These are phyloP conservation scores for Aspergillus sp. DNA, from an alignment of 2,329 filamentous ascomycete genomes.

Conservation along the genomic window DNA sequence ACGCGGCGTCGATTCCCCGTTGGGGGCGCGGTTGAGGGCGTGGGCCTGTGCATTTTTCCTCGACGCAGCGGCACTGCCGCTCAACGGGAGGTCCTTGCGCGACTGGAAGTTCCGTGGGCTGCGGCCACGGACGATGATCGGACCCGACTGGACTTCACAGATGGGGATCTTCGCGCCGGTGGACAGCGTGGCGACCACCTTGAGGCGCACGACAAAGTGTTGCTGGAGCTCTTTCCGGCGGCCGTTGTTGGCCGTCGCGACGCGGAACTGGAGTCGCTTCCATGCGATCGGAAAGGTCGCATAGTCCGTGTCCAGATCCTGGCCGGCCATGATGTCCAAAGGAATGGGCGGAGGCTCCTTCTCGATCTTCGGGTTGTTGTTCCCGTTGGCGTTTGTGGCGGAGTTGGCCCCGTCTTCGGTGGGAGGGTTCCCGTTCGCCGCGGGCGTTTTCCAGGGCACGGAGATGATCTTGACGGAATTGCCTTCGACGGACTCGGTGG, in stretches of 20 bases:
- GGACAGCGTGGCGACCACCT: constrained; percentile 77
- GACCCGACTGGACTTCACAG: constrained; percentile 79
- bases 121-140: constrained; percentile 88
- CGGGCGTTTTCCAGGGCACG: constrained; percentile 96
- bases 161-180: constrained; percentile 80
- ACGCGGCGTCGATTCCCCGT: constrained; percentile 27
- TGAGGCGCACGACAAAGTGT: constrained; percentile 87
- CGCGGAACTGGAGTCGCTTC: constrained; percentile 89
- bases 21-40: constrained; percentile 31
- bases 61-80: constrained; percentile 74
- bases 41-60: constrained; percentile 62
- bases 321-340: constrained; percentile 63
- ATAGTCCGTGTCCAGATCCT: constrained; percentile 74
- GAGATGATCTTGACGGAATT: constrained; percentile 91
- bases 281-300: constrained; percentile 91
- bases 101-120: constrained; percentile 95
- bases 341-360: constrained; percentile 84
- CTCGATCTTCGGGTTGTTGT: constrained; percentile 59
- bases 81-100: constrained; percentile 84
- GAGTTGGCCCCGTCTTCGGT: constrained; percentile 23
- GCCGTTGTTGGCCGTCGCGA: constrained; percentile 94
- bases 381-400: constrained; percentile 5
- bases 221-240: constrained; percentile 92
- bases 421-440: constrained; percentile 61
- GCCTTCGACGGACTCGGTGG: constrained; percentile 91